Evolutionary conservation across 164 flowering plant species (phyloP), one percentile per base, ranked within the genome.

Genomic region (Echeveria elegans): DNA sequence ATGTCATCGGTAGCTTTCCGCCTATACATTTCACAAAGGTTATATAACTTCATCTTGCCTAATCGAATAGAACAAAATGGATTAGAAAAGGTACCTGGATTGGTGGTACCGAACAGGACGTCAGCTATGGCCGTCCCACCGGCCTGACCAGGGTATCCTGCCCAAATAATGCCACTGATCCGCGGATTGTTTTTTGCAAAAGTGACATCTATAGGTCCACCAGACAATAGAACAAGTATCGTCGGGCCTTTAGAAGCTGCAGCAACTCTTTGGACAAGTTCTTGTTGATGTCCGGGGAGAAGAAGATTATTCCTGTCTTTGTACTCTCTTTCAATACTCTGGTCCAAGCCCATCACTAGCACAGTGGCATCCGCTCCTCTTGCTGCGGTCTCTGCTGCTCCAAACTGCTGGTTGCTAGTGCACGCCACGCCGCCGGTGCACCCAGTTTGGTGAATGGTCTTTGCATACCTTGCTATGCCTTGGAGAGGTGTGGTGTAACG

Each of bases 61-160:
- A 43, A 15, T 43, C 0, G 47, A 64, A 28, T 6, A 31, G 5
- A 14, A 31, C 30, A 11, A 66, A 32, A 31, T 11, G 56, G 4
- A 23, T 24, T 21, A 10, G 36, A 10, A 36, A 59, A 61, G 1
- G 10, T 75, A 86, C 89, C 87, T 66, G 89, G 89, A 73, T 82
- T 85, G 11, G 71, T 60, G 1, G 69, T 67, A 23, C 92, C 92
- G 38, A 79, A 80, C 19, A 85, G 6, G 23, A 88, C 76, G 69
- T 90, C 86, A 14, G 94, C 90, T 38, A 90, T 78, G 58, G 92
- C 90, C 1, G 81, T 65, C 6, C 94, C 97, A 1, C 97, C 94
- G 23, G 86, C 89, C 63, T 82, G 88, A 19, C 94, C 97, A 6
- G 97, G 94, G 70, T 85, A 90, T 0, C 97, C 94, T 30, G 72